Base-by-base conservation (phyloP, 257 asterid species). In the Solanum microdontum region DNA sequence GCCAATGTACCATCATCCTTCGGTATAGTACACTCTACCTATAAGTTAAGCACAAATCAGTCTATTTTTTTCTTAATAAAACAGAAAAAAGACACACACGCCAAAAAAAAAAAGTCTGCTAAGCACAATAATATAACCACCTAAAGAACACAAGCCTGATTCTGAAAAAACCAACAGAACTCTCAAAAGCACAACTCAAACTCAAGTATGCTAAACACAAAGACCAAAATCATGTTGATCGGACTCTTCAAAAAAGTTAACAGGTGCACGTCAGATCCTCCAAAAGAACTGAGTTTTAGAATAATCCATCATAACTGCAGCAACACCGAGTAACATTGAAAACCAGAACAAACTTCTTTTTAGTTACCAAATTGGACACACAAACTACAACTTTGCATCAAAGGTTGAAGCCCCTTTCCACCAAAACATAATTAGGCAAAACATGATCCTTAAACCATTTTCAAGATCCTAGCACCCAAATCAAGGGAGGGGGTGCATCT, bases 21-120 rank as follows among this genome's bases (percentile, higher is more conserved):
- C 5, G 99, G 99, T 73, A 95, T 95, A 60, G 99, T 94, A 86
- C 99, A 97, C 90, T 97, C 99, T 48, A 97, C 99, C 99, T 95
- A 93, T 37, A 74, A 90, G 11, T 75, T 70, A 13, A 48, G 74
- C 48, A 11, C 12, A 48, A 12, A 39, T 30, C 48, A 87, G 79
- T 55, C 23, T 21, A 28, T 45, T 15, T 45, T 26, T 9, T 80
- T 26, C 68, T 45, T 43, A 26, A 45, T 8, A 43, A 79, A 14
- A 79, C 24, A 2, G 12, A 11, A 43, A 24, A 26, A 7, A 40
- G 11, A 12, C 21, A 12, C 21, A 39, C 7, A 26, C 64, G 30
- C 24, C 8, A 28, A 17, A 55, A 17, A 7, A 7, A 6, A 45
- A 45, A 26, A 45, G 28, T 17, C 8, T 15, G 37, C 15, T 5